Evolutionary conservation across 2,329 filamentous ascomycete genomes (phyloP).

Genomic region (Alternaria sp.): DNA sequence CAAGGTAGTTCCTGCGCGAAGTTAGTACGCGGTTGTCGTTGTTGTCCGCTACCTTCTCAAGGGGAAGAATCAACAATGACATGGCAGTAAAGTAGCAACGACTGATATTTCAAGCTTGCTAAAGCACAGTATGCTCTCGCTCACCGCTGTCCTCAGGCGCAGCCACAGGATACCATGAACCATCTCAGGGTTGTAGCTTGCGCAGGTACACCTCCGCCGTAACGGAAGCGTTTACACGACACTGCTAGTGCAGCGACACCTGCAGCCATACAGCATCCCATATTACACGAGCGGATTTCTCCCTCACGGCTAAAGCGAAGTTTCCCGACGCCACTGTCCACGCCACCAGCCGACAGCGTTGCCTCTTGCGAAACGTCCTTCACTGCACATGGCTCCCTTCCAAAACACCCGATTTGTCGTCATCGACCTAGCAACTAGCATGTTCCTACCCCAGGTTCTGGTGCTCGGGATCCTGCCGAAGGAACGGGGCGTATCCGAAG

Average conservation of each 20-base stretch:
- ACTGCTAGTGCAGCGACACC: neutral
- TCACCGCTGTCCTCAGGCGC: neutral
- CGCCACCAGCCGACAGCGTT: slow-evolving; percentile 4
- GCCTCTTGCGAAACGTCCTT: neutral
- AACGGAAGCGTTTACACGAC: neutral
- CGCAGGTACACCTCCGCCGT: slow-evolving; percentile 1
- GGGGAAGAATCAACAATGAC: neutral
- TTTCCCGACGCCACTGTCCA: neutral
- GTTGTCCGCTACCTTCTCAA: neutral
- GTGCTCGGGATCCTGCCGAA: slow-evolving; percentile 7
- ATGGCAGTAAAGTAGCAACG: neutral
- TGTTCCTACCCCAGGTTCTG: slow-evolving; percentile 7
- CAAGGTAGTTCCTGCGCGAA: neutral
- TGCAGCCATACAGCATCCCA: neutral
- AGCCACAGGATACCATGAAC: neutral
- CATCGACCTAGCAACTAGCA: neutral
- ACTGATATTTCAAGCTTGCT: neutral
- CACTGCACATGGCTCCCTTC: neutral
- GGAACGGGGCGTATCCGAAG: slow-evolving; percentile 12
- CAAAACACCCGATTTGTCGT: neutral
- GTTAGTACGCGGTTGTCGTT: neutral
- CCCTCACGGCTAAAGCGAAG: neutral
- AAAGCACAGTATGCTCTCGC: neutral
- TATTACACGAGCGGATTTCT: neutral
- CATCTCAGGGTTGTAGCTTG: neutral